phyloP scores from a whole-genome alignment of 2,329 filamentous ascomycete species.

The Tolypocladium sp. region DNA sequence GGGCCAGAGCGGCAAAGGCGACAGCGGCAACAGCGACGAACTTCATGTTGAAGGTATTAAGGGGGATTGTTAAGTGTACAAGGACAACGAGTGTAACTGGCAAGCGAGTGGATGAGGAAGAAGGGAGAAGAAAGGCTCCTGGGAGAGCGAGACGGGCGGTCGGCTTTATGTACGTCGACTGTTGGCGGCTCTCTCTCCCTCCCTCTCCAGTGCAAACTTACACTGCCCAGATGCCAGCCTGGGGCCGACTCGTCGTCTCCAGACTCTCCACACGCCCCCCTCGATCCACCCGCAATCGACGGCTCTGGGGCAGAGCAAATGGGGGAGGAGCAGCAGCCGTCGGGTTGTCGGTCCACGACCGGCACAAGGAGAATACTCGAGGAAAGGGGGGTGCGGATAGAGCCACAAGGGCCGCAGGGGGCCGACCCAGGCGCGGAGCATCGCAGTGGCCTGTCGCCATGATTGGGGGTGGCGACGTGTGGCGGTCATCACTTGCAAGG shows the following conservation, averaged over 20 bases:
- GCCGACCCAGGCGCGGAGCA: neutral
- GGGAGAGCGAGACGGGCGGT: constrained; percentile 7
- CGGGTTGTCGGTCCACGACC: neutral
- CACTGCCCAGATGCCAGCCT: neutral
- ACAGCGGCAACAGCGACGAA: constrained; percentile 21
- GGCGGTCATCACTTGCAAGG: neutral
- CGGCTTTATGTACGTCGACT: constrained; percentile 19
- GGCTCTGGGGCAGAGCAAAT: neutral
- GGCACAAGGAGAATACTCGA: neutral
- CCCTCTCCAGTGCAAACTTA: neutral
- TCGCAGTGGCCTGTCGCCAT: too few species aligned
- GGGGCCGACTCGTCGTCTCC: neutral
- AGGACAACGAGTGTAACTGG: constrained; percentile 19
- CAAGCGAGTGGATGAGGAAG: constrained; percentile 20
- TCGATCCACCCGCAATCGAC: neutral
- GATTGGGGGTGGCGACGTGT: neutral
- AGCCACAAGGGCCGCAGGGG: neutral
- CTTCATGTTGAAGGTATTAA: constrained; percentile 26
- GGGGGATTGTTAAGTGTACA: constrained; percentile 5
- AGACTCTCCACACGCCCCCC: neutral
- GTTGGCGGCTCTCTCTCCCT: neutral
- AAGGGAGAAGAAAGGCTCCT: neutral
- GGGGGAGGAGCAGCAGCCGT: neutral
- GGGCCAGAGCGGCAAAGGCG: constrained; percentile 22
- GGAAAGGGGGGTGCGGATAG: neutral